These are phyloP conservation scores for Melastoma malabathricum DNA, from an alignment of 345 rosid genomes.

Conservation along the genomic window DNA sequence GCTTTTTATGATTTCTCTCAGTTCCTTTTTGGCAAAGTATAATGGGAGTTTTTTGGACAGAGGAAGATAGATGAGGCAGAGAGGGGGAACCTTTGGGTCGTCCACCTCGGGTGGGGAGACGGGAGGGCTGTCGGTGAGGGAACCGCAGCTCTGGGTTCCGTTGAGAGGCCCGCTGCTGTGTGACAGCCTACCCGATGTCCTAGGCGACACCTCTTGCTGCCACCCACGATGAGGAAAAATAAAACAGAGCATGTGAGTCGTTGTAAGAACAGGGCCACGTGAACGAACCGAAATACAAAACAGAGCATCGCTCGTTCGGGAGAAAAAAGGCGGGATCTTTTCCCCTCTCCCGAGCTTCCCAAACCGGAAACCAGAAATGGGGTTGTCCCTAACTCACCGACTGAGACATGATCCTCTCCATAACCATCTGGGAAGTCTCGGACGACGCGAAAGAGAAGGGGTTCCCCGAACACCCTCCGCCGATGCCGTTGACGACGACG, in stretches of 20 bases:
- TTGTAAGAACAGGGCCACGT: background rate
- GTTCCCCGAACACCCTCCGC: slow-evolving; percentile 45
- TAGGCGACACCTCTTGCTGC: slow-evolving; percentile 13
- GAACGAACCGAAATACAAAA: background rate
- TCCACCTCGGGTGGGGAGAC: slow-evolving; percentile 79
- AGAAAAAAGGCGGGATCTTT: background rate
- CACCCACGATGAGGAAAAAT: background rate
- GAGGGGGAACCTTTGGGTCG: slow-evolving; percentile 51
- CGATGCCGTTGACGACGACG: slow-evolving; percentile 10
- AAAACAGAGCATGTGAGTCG: no score
- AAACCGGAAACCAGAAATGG: no score
- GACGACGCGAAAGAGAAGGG: slow-evolving; percentile 88
- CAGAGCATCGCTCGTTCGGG: no score
- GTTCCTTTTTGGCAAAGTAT: background rate
- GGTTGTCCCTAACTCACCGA: slow-evolving; percentile 44
- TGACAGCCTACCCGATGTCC: slow-evolving; percentile 12
- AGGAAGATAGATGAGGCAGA: background rate
- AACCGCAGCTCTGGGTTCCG: slow-evolving; percentile 74
- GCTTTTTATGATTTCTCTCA: background rate
- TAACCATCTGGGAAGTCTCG: slow-evolving; percentile 94
- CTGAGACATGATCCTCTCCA: slow-evolving; percentile 97
- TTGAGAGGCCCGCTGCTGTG: slow-evolving; percentile 84
- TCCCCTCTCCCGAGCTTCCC: no score
- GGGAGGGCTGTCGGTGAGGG: slow-evolving; percentile 91
- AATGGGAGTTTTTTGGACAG: background rate